Evolutionary conservation across 768 basidiomycete species (phyloP), one percentile per base, ranked within the genome.

Genomic region (Podaxis sp.): DNA sequence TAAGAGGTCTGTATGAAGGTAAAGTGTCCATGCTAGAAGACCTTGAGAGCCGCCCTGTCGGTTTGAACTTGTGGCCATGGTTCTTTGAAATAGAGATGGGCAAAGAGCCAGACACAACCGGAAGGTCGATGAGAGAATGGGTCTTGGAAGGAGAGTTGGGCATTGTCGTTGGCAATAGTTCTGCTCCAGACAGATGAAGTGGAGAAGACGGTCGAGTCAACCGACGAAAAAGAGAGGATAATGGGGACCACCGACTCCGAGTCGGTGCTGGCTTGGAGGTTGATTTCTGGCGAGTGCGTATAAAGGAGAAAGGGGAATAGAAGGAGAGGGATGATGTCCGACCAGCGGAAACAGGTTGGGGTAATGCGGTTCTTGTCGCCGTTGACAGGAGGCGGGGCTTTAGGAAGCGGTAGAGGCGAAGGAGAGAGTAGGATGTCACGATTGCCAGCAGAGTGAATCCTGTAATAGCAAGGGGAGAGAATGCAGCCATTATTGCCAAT

Each of bases 281-380:
- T n/a, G 41, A 47, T 49, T 55, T 61, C 19, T 46, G 60, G 4
- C 60, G 53, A n/a, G 25, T 13, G 29, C 53, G 59, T 11, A 61
- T 25, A 7, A 55, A 33, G n/a, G 60, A 54, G 19, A 61, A 47
- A 17, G 53, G 60, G 1, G 60, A 61, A n/a, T 36, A 55, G 4
- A 61, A 17, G 52, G 60, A 61, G 17, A 60, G 25, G 40, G 59
- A 51, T 22, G 60, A 61, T 22, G 53, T 47, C 60, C 52, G 60
- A 37, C 60, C 53, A 47, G 60, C 60, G 43, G 60, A 61, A 37
- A 61, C 60, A 22, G 60, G 60, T 24, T 61, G 53, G 11, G 60
- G 60, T 13, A 61, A 27, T 36, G 53, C 7, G 17, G 12, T 43
- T 15, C 11, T 27, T 5, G 60, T 22, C 15, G 53, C 41, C 17